Percentiles rank a stretch among this genome's conserved stretches.
phyloP scores from a whole-genome alignment of 371 early-diverging fungal species.

The Gilbertella persicaria region DNA sequence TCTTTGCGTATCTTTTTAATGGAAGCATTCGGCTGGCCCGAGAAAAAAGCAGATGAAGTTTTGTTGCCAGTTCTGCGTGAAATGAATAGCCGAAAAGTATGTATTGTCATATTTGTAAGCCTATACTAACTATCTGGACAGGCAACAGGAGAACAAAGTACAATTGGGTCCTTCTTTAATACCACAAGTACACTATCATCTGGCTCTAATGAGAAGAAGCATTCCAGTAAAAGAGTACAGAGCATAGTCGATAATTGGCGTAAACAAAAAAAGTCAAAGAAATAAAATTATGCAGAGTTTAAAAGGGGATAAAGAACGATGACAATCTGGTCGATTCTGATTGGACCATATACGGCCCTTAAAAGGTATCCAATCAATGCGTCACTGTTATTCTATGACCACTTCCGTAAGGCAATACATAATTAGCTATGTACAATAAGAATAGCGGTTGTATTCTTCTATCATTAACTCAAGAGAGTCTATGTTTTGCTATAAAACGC shows the following conservation, averaged over 20 bases:
- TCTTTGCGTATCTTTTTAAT: conserved; percentile 62
- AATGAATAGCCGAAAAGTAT: conserved; percentile 56
- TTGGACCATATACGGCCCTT: too few relatives aligned
- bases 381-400: too few relatives aligned
- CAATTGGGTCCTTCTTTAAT: conserved; percentile 50
- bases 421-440: too few relatives aligned
- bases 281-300: background rate
- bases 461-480: too few relatives aligned
- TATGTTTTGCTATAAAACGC: too few relatives aligned
- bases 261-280: conserved; percentile 16
- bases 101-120: background rate
- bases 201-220: conserved; percentile 15
- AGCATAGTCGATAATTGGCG: conserved; percentile 32
- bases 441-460: too few relatives aligned
- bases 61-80: conserved; percentile 81
- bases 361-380: too few relatives aligned
- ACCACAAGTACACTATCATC: conserved; percentile 17
- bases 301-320: too few relatives aligned
- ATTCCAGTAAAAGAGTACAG: conserved; percentile 49
- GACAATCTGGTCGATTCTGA: too few relatives aligned
- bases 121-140: conserved; percentile 2
- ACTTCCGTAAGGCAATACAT: too few relatives aligned
- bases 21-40: conserved; percentile 49
- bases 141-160: conserved; percentile 42
- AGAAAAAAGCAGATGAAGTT: conserved; percentile 56